Evolutionary conservation across 2,329 filamentous ascomycete species (phyloP).

Genomic region (Lasiodiplodia gonubiensis): DNA sequence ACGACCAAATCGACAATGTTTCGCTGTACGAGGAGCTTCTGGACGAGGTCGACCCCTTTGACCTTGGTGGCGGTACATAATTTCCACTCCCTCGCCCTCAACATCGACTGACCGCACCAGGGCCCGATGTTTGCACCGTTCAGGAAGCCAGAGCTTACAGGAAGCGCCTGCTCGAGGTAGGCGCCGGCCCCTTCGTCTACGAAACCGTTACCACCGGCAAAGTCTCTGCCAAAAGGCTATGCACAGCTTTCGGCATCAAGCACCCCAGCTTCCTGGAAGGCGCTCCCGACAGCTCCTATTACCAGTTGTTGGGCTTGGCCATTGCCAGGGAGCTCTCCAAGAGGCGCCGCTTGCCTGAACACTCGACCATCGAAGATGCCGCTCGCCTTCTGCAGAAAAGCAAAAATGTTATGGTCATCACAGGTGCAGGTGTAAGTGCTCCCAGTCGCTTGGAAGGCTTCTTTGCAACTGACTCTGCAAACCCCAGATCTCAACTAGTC

Average conservation of each 20-base stretch:
- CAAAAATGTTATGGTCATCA: constrained; percentile 89
- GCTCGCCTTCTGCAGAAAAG: constrained; percentile 74
- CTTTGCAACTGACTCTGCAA: constrained; percentile 29
- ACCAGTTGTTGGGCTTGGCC: constrained; percentile 74
- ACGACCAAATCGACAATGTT: constrained; percentile 41
- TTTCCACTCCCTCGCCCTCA: not conserved
- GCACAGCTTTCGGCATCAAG: constrained; percentile 82
- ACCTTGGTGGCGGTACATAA: constrained; percentile 26
- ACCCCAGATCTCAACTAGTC: constrained; percentile 80
- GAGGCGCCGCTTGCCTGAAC: constrained; percentile 76
- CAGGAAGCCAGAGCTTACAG: constrained; percentile 70
- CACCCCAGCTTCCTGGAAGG: constrained; percentile 77
- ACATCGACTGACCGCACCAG: constrained; percentile 31
- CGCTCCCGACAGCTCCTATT: constrained; percentile 74
- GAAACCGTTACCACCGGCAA: constrained; percentile 71
- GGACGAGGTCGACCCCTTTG: constrained; percentile 30
- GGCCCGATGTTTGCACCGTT: constrained; percentile 40
- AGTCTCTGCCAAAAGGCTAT: constrained; percentile 80
- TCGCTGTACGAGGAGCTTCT: constrained; percentile 36
- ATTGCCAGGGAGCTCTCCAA: constrained; percentile 82
- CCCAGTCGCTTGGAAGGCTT: not conserved
- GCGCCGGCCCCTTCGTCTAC: constrained; percentile 77
- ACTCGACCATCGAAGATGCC: constrained; percentile 88
- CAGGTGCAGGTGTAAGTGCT: constrained; percentile 72
- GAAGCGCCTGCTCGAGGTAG: constrained; percentile 73